Conservation (phyloP, 2,329 filamentous ascomycete genomes). For the Pyricularia grisea region DNA sequence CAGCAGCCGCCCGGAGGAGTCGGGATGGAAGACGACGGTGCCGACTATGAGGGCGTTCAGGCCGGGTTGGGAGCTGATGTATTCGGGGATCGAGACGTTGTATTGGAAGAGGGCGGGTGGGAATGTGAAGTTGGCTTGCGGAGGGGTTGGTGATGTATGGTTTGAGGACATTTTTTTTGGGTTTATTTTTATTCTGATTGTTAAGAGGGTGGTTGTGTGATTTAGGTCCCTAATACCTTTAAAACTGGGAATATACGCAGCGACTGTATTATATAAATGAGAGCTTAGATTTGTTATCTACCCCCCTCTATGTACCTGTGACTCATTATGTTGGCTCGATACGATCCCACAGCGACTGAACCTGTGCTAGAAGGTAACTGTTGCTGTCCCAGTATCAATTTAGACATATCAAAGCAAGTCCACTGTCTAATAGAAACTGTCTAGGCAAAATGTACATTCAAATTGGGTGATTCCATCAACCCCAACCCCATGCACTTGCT, state of each 20-base stretch:
- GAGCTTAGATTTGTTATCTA: too few relatives aligned
- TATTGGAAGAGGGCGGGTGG: not conserved
- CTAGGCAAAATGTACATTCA: not conserved
- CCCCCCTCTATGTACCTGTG: too few relatives aligned
- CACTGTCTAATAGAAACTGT: not conserved
- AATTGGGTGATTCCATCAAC: not conserved
- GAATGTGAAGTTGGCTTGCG: not conserved
- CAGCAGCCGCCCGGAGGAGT: slow-evolving; percentile 22
- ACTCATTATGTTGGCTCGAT: too few relatives aligned
- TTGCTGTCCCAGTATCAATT: not conserved
- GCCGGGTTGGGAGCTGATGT: not conserved
- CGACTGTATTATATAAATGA: too few relatives aligned
- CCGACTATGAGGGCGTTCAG: slow-evolving; percentile 9
- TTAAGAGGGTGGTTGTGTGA: not conserved
- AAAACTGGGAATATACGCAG: not conserved
- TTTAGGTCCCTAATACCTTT: too few relatives aligned
- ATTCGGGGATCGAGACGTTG: not conserved
- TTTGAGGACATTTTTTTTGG: not conserved
- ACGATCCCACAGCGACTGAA: not conserved
- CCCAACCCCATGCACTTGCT: not conserved
- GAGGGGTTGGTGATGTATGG: not conserved
- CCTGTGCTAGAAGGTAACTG: too few relatives aligned
- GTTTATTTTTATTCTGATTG: not conserved
- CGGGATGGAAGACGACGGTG: slow-evolving; percentile 24
- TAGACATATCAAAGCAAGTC: not conserved